These are phyloP conservation scores for Cutaneotrichosporon mucoides DNA, from an alignment of 1,284 basidiomycete species.

Conservation along the genomic window DNA sequence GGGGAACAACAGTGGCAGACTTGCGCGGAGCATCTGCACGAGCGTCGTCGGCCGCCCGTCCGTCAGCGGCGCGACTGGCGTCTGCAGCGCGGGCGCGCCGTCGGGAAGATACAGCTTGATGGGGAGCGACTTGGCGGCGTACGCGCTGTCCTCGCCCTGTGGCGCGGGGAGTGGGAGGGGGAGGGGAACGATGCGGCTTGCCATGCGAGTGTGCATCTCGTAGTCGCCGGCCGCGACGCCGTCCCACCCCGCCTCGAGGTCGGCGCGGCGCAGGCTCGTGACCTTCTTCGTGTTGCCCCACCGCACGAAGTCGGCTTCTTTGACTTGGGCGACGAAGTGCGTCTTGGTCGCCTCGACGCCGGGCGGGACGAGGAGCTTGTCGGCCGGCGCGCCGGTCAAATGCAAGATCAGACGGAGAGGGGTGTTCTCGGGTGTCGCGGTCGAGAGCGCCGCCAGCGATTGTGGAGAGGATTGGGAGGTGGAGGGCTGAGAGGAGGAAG, in stretches of 20 bases:
- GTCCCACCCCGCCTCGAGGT: constrained; percentile 92
- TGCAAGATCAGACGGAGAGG: constrained; percentile 78
- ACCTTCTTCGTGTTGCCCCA: constrained; percentile 93
- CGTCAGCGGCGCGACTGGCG: constrained; percentile 70
- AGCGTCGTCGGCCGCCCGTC: constrained; percentile 51
- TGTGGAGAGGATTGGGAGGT: neutral
- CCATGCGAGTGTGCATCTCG: constrained; percentile 88
- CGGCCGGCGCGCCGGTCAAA: constrained; percentile 66
- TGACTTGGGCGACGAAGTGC: constrained; percentile 86
- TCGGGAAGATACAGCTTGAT: constrained; percentile 86
- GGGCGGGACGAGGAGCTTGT: constrained; percentile 74
- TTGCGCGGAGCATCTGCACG: constrained; percentile 40
- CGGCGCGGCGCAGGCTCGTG: constrained; percentile 76
- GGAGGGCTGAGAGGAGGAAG: neutral
- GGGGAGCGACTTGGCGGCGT: constrained; percentile 78
- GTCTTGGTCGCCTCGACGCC: constrained; percentile 77
- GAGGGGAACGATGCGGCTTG: constrained; percentile 65
- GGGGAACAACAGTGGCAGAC: constrained; percentile 53
- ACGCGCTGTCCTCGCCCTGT: constrained; percentile 52
- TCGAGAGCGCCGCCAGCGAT: neutral
- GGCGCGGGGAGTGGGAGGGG: constrained; percentile 56
- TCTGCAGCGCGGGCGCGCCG: constrained; percentile 77
- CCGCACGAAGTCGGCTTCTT: constrained; percentile 89
- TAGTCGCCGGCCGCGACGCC: constrained; percentile 91
- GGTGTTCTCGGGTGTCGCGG: neutral